Percentiles rank a stretch among this genome's conserved stretches.
These are phyloP conservation scores for Irpex sp. DNA, from an alignment of 1,284 basidiomycete genomes.

Conservation along the genomic window DNA sequence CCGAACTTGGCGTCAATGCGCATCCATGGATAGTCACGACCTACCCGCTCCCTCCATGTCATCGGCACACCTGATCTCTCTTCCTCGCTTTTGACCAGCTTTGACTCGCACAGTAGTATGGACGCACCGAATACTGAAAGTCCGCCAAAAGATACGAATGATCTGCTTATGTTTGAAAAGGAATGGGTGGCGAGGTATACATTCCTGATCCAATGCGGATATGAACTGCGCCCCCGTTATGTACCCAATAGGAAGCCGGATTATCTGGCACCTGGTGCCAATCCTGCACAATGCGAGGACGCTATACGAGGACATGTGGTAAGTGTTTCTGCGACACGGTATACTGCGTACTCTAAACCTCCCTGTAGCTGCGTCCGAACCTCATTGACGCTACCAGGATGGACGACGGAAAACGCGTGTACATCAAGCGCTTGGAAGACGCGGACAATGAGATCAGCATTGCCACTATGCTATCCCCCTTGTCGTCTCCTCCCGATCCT, in stretches of 20 bases:
- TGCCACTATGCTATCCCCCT: background rate
- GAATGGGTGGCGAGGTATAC: background rate
- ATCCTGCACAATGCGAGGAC: background rate
- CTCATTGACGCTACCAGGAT: background rate
- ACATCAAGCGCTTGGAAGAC: background rate
- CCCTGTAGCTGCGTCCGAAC: background rate
- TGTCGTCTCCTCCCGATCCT: background rate
- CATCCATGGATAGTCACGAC: no score
- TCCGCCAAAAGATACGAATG: no score
- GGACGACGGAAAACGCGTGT: background rate
- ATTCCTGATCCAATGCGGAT: background rate
- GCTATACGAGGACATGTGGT: background rate
- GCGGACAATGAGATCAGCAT: background rate
- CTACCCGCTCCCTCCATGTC: no score
- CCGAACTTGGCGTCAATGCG: no score
- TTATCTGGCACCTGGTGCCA: background rate
- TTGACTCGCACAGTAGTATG: no score
- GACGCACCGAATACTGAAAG: no score
- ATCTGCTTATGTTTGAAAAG: no score
- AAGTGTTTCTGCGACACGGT: background rate
- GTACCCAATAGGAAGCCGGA: background rate
- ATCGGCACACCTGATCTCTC: no score
- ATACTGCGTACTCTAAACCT: background rate
- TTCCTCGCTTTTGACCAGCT: no score
- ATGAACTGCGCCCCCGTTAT: constrained; percentile 1